These are phyloP conservation scores for Tuber aestivum DNA, from an alignment of 495 filamentous ascomycete species.

Conservation along the genomic window DNA sequence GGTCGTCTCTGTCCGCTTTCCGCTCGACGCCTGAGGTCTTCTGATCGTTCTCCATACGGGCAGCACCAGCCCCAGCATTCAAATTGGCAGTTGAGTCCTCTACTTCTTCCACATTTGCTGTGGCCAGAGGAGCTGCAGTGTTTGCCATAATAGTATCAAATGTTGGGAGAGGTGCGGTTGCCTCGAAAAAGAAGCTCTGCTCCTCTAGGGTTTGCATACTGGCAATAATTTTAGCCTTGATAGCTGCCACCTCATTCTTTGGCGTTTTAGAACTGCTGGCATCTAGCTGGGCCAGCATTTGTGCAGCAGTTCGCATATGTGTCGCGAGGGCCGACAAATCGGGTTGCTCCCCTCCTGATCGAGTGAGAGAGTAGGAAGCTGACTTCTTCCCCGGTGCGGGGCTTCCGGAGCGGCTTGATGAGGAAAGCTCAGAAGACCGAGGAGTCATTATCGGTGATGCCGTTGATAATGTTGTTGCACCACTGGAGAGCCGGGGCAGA, in stretches of 20 bases:
- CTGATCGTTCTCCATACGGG: constrained; percentile 73
- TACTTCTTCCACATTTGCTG: constrained; percentile 42
- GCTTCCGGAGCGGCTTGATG: constrained; percentile 57
- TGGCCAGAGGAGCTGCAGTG: constrained; percentile 39
- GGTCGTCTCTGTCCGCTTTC: constrained; percentile 70
- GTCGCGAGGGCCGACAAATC: constrained; percentile 70
- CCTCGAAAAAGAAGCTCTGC: constrained; percentile 63
- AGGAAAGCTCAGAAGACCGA: constrained; percentile 52
- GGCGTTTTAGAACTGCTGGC: constrained; percentile 65
- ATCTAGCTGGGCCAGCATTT: constrained; percentile 73
- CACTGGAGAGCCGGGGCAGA: constrained; percentile 53
- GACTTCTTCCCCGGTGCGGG: constrained; percentile 47
- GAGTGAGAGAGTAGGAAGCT: constrained; percentile 8
- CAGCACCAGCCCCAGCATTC: constrained; percentile 61
- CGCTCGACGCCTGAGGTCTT: constrained; percentile 70
- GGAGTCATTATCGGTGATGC: constrained; percentile 53
- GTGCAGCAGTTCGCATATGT: constrained; percentile 71
- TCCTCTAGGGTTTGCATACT: constrained; percentile 80
- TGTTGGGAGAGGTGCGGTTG: constrained; percentile 52
- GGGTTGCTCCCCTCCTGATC: constrained; percentile 50
- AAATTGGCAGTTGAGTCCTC: constrained; percentile 47
- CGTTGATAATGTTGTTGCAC: constrained; percentile 51
- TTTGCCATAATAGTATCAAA: constrained; percentile 69
- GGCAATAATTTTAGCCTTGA: constrained; percentile 69
- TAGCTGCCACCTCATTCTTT: constrained; percentile 65